Base-by-base conservation (phyloP, 2,329 filamentous ascomycete genomes). In the Immersiporthe knoxdaviesiana region DNA sequence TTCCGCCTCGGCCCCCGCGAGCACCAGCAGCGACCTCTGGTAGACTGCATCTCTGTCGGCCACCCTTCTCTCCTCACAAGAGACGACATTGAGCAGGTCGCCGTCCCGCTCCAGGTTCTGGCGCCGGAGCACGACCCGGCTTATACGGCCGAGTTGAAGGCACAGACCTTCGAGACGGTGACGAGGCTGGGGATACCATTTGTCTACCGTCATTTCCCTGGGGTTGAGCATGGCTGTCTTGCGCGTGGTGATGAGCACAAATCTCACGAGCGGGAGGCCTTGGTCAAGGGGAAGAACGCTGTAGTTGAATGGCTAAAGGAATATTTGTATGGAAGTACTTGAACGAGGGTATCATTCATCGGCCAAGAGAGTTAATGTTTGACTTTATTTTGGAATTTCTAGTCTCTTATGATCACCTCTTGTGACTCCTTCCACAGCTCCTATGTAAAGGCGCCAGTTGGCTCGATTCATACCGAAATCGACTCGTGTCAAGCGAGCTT, bases 151-250 rank as follows among this genome's bases (percentile, higher is more conserved):
- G 84, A 86, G 75, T 65, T 87, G 63, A 87, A 87, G 77, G 61
- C 68, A 59, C 76, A 81, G 73, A 76, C 79, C 0, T 80, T 83
- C 71, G 72, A 77, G 65, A 78, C 77, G 11, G 69, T 87, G 52
- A 47, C 78, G 75, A 77, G 73, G 62, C 61, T 78, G 18, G 78
- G 77, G 0, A 67, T 85, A 8, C 74, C 79, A 16, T 86, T 82
- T 71, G 83, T 85, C 63, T 87, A 85, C 75, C 80, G 82, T 71
- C 79, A 85, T 73, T 87, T 85, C 71, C 82, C 85, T 0, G 82
- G 82, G 0, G 75, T 86, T 21, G 76, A 74, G 68, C 86, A 89
- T 77, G 81, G 76, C 2, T 85, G 77, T 63, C 74, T 83, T 3
- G 73, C 79, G 0, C 78, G 84, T 56, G 84, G 84, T 0, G 77